phyloP scores from a whole-genome alignment of 2,329 filamentous ascomycete genomes.

The Talaromyces sp. region DNA sequence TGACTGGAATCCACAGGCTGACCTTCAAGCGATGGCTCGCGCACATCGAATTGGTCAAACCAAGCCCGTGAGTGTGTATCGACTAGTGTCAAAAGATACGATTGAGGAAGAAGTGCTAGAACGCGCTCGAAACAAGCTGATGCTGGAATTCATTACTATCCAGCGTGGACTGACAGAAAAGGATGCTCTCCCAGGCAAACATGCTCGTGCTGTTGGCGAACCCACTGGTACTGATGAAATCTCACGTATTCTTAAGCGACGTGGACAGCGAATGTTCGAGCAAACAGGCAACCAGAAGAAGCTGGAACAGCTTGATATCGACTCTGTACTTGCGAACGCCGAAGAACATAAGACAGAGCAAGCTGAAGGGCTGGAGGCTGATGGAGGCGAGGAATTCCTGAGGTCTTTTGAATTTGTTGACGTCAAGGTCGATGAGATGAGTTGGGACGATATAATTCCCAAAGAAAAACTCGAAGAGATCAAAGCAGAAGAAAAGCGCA shows the following conservation, averaged over 20 bases:
- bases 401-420: constrained; percentile 87
- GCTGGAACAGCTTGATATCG: constrained; percentile 94
- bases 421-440: constrained; percentile 86
- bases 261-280: constrained; percentile 99
- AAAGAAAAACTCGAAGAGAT: constrained; percentile 85
- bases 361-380: constrained; percentile 87
- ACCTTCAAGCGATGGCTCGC: constrained; percentile 96
- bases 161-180: constrained; percentile 96
- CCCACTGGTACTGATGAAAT: constrained; percentile 92
- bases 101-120: constrained; percentile 97
- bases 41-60: constrained; percentile 97
- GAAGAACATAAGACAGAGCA: constrained; percentile 97
- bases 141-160: constrained; percentile 95
- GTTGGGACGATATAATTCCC: constrained; percentile 98
- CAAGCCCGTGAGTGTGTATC: constrained; percentile 91
- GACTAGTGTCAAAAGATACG: constrained; percentile 94
- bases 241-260: constrained; percentile 90
- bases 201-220: constrained; percentile 65
- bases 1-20: constrained; percentile 93
- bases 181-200: constrained; percentile 75
- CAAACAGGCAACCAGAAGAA: constrained; percentile 95
- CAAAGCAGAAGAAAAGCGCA: constrained; percentile 82
- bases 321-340: constrained; percentile 92
- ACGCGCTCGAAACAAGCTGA: constrained; percentile 91
- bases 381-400: constrained; percentile 95